Evolutionary conservation across 306 rosid genomes (phyloP).

Genomic region (Pyrus communis): DNA sequence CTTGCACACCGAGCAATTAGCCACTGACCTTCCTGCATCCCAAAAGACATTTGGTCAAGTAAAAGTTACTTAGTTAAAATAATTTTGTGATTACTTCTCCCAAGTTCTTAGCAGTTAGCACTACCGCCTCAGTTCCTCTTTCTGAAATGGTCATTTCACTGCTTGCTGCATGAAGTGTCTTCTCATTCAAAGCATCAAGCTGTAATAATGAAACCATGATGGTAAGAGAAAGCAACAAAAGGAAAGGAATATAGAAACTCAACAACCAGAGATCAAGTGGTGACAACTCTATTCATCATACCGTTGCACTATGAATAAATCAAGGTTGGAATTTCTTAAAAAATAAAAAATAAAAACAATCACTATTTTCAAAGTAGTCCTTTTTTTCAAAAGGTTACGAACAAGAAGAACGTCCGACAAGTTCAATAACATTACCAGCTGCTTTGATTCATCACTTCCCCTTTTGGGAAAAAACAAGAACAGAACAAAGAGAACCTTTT

Average conservation of each 20-base stretch:
- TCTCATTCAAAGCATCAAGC: constrained; percentile 84
- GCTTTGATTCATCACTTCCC: background rate
- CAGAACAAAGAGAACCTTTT: background rate
- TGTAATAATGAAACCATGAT: constrained; percentile 30
- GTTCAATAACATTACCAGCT: background rate
- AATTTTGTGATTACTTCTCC: constrained; percentile 8
- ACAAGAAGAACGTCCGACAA: background rate
- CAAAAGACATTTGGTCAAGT: constrained; percentile 4
- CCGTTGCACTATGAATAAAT: background rate
- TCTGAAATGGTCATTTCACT: constrained; percentile 13
- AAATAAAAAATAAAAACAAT: background rate
- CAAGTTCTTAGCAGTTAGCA: constrained; percentile 5
- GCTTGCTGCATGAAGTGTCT: constrained; percentile 22
- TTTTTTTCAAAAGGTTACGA: background rate
- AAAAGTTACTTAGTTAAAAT: constrained; percentile 11
- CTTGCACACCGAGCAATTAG: constrained; percentile 26
- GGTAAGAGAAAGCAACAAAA: constrained; percentile 23
- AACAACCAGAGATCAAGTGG: background rate
- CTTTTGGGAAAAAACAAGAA: background rate
- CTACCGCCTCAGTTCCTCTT: constrained; percentile 38
- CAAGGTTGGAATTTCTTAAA: background rate
- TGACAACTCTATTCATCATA: background rate
- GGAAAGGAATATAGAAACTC: background rate
- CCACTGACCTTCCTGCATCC: constrained; percentile 36
- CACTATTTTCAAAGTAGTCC: background rate